These are phyloP conservation scores for Penstemon barbatus DNA, from an alignment of 257 asterid species.

Conservation along the genomic window DNA sequence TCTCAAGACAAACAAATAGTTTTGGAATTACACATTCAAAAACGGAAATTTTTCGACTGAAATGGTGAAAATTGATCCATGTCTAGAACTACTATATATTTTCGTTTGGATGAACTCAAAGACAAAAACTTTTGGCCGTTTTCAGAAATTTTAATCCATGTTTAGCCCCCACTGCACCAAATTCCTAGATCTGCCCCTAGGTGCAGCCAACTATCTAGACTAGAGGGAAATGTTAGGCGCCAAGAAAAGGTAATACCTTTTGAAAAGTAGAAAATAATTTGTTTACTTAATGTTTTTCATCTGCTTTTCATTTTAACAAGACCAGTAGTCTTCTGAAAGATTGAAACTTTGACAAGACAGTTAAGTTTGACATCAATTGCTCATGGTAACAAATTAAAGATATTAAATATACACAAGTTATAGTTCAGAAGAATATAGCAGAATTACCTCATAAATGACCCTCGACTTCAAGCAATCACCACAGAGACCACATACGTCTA, in stretches of 20 bases:
- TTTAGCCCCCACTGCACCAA: too few relatives aligned
- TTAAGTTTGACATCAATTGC: slow-evolving; percentile 12
- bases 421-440: slow-evolving; percentile 17
- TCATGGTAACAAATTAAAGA: slow-evolving; percentile 6
- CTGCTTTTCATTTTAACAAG: slow-evolving; percentile 11
- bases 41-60: too few relatives aligned
- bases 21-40: too few relatives aligned
- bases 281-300: background rate
- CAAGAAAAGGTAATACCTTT: background rate
- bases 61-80: too few relatives aligned
- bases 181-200: too few relatives aligned
- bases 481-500: slow-evolving; percentile 96
- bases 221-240: too few relatives aligned
- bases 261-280: background rate
- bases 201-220: background rate
- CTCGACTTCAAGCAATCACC: slow-evolving; percentile 82
- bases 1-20: too few relatives aligned
- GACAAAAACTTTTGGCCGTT: too few relatives aligned
- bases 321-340: background rate
- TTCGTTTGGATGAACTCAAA: too few relatives aligned
- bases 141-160: too few relatives aligned
- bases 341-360: background rate
- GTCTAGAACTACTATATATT: too few relatives aligned
- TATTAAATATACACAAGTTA: background rate
- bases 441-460: slow-evolving; percentile 72